Base-by-base conservation (phyloP, 2,329 filamentous ascomycete genomes). In the Diplodia corticola region DNA sequence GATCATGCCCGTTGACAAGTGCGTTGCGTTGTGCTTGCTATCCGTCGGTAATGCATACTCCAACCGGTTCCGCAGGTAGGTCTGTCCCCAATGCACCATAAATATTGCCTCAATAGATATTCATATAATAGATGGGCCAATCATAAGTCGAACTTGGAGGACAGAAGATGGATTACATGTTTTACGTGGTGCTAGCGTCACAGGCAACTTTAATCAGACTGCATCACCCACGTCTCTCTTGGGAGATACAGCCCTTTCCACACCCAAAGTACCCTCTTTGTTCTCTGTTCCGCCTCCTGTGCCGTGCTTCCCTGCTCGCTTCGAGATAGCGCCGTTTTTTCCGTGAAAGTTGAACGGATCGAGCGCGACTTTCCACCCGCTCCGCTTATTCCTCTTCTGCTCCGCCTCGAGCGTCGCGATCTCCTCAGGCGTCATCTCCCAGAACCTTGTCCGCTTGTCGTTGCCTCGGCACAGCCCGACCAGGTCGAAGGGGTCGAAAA, bases 401-500 rank as follows among this genome's bases (percentile, higher is more conserved):
- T 77, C 73, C 6, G 69, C 67, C 49, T 73, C 69, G 24, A 72
- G 48, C 20, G 68, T 64, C 26, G 69, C 73, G 12, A 78, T 51
- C 60, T 78, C 74, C 9, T 70, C 75, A 55, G 74, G 72, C 40
- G 55, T 74, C 73, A 78, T 72, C 63, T 78, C 74, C 77, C 76
- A 78, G 63, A 78, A 77, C 68, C 73, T 71, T 0, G 70, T 77
- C 69, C 76, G 71, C 63, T 76, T 73, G 55, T 78, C 76, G 5
- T 67, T 72, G 1, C 76, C 74, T 4, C 63, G 73, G 22, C 73
- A 7, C 33, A 77, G 63, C 0, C 76, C 76, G 69, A 71, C 73
- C 2, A 78, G 2, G 64, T 79, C 77, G 61, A 78, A 73, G 0
- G 77, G 76, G 67, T 79, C 76, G 61, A 77, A 73, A 5, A 76